Evolutionary conservation across 2,329 filamentous ascomycete genomes (phyloP), one percentile per base, ranked within the genome.

Genomic region (Pochonia chlamydosporia): DNA sequence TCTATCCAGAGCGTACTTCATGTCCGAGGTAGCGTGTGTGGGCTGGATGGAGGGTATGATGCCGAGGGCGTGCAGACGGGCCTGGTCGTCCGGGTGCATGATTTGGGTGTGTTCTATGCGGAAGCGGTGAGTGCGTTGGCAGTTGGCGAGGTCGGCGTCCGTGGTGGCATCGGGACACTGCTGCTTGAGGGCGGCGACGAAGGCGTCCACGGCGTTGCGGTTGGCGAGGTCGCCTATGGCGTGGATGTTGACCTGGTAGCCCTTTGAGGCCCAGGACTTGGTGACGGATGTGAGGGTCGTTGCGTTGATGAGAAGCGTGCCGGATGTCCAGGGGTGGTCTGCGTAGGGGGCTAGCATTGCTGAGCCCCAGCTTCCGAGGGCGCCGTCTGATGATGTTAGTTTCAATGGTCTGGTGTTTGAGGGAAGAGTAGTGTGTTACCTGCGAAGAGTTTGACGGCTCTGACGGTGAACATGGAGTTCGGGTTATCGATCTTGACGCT

Each of bases 81-180:
- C 63, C 59, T 85, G 84, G 62, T 87, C 84, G 48, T 72, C 68
- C 4, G 80, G 79, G 56, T 85, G 78, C 49, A 87, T 81, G 54
- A 87, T 86, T 55, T 87, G 84, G 1, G 82, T 66, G 65, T 88
- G 84, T 59, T 87, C 84, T 56, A 88, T 81, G 52, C 84, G 79
- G 66, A 86, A 80, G 28, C 83, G 77, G 49, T 72, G 69, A 7
- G 60, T 59, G n/a, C 67, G 55, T 54, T 84, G 79, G 56, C 81
- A 84, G 24, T 65, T 58, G 9, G 69, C 59, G n/a, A 73, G 65
- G 21, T 62, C 52, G 42, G 62, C 48, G 41, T 59, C 52, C 16
- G 54, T 56, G 45, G 56, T 54, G 26, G 54, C 54, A 5, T 59
- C 60, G 13, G 74, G 72, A 51, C 83, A 86, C 16, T 77, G 57